Evolutionary conservation across 2,329 filamentous ascomycete genomes (phyloP), one percentile per base, ranked within the genome.

Genomic region (Gliomastix tumulicola): DNA sequence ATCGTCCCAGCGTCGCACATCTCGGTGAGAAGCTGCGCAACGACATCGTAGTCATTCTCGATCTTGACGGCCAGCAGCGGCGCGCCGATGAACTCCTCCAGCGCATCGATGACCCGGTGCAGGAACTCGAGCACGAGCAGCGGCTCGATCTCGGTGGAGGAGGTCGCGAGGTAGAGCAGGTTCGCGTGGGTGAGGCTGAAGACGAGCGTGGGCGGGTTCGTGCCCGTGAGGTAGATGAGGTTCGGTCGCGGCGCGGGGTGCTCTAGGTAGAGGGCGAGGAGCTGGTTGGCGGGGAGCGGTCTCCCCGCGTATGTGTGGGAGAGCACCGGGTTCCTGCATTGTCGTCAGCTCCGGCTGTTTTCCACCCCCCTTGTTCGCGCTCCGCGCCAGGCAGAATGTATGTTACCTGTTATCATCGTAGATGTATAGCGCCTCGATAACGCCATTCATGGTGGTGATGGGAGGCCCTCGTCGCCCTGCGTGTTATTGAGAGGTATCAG

Each of bases 1-100:
- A 96, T 74, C n/a, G 81, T 75, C 13, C 92, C 92, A 28, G 82
- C 87, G 68, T 98, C 92, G 57, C 92, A 96, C 84, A 98, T 94
- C 63, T 98, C 92, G 43, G 82, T 87, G 41, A 97, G 71, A 19
- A 98, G 66, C 63, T 98, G 92, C 15, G 89, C 89, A 22, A 94
- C 84, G 20, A 97, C 82, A 76, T 97, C 87, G 62, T 97, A 97
- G 60, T 79, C 88, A 47, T 71, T 75, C 60, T 96, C 88, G 45
- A 98, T 83, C 66, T 92, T 95, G 54, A 75, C 76, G 16, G 88
- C 82, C 39, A 96, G 68, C 34, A 98, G 65, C 12, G 92, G 92
- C 32, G 87, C 81, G 40, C 90, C 89, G 7, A 98, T 71, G 56
- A 96, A 97, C 54, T 96, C 90, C 63, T 97, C 90, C 22, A 98